Evolutionary conservation across 2,329 filamentous ascomycete genomes (phyloP).

Genomic region (Nothophaeocryptopus gaeumannii): DNA sequence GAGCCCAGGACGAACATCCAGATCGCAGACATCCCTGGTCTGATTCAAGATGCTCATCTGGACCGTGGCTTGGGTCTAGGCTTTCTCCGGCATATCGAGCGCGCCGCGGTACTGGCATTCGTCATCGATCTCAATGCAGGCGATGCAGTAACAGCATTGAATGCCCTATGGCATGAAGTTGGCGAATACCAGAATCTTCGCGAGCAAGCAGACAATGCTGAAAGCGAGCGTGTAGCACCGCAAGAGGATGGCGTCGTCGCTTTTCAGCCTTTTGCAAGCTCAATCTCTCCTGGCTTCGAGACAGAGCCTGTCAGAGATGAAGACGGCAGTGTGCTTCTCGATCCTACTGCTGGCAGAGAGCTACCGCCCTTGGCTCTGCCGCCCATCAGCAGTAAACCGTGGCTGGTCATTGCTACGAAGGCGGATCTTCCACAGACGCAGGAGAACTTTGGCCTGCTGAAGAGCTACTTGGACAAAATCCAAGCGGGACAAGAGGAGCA

Average conservation of each 20-base stretch:
- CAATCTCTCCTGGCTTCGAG: constrained; percentile 35
- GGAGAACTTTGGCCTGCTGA: constrained; percentile 69
- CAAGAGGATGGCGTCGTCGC: constrained; percentile 41
- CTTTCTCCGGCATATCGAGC: constrained; percentile 91
- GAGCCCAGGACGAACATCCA: constrained; percentile 75
- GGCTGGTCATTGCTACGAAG: constrained; percentile 95
- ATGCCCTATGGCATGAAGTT: constrained; percentile 86
- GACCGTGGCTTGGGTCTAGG: constrained; percentile 87
- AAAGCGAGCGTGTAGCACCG: constrained; percentile 56
- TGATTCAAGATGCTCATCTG: constrained; percentile 88
- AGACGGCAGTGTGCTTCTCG: constrained; percentile 26
- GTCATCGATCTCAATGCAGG: constrained; percentile 81
- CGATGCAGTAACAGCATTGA: constrained; percentile 73
- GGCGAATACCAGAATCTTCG: constrained; percentile 81
- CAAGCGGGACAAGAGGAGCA: constrained; percentile 63
- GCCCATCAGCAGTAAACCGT: constrained; percentile 89
- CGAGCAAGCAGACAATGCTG: constrained; percentile 65
- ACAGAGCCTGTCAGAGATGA: constrained; percentile 16
- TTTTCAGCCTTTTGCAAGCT: constrained; percentile 44
- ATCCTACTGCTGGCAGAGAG: constrained; percentile 22
- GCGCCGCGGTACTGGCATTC: constrained; percentile 88
- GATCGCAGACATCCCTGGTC: constrained; percentile 90
- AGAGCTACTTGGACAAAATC: constrained; percentile 67
- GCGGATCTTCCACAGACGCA: constrained; percentile 78
- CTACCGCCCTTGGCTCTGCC: constrained; percentile 54